These are phyloP conservation scores for Fusarium pseudonygamai DNA, from an alignment of 2,329 filamentous ascomycete genomes.

Conservation along the genomic window DNA sequence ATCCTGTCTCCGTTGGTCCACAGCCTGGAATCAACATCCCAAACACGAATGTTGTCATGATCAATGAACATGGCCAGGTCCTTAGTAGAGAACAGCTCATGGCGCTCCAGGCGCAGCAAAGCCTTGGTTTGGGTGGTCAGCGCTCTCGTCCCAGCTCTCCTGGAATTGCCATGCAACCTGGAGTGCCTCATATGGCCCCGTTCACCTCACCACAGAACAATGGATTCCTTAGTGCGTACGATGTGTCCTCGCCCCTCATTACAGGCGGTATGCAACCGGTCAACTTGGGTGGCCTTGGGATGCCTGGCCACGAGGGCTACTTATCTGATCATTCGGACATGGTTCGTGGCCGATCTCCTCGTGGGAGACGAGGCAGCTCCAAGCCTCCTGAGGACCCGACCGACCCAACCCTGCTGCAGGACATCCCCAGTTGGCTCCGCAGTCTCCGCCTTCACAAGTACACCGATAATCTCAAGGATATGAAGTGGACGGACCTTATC, in stretches of 20 bases:
- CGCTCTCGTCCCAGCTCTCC: constrained; percentile 91
- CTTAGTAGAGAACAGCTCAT: constrained; percentile 86
- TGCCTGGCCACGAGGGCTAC: constrained; percentile 81
- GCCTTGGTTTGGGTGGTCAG: constrained; percentile 69
- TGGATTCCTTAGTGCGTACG: constrained; percentile 90
- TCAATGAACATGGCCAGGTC: constrained; percentile 91
- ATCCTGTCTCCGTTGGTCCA: constrained; percentile 72
- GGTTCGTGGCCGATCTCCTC: constrained; percentile 87
- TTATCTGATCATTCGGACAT: constrained; percentile 95
- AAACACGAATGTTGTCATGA: constrained; percentile 86
- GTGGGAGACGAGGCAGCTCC: constrained; percentile 90
- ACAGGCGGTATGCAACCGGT: constrained; percentile 76
- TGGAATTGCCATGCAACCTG: constrained; percentile 80
- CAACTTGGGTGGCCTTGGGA: constrained; percentile 76
- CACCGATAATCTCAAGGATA: constrained; percentile 96
- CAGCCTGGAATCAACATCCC: constrained; percentile 68
- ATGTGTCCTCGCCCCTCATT: constrained; percentile 74
- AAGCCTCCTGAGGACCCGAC: constrained; percentile 99
- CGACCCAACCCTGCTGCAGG: constrained; percentile 86
- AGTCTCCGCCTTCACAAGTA: constrained; percentile 98
- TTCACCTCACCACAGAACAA: constrained; percentile 94
- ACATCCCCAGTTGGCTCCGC: constrained; percentile 95
- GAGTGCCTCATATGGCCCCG: constrained; percentile 69
- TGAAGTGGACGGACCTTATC: constrained; percentile 94
- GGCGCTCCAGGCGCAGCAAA: constrained; percentile 76